Percentiles rank a stretch among this genome's conserved stretches.
Evolutionary conservation across 129 eudicot genomes (phyloP).

Genomic region (Tagetes erecta): DNA sequence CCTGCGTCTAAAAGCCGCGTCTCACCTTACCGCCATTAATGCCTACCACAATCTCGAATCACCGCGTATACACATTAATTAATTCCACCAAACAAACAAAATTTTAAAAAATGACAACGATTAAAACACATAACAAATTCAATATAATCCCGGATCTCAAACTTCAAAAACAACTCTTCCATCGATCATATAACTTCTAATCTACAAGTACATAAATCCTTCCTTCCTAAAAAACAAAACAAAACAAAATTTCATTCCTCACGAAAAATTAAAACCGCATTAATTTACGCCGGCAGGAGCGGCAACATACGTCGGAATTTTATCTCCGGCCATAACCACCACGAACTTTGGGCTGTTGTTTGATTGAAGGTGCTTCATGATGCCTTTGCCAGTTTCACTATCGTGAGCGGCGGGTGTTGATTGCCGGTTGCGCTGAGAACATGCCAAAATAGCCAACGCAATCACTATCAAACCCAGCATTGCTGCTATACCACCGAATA

Average conservation of each 20-base stretch:
- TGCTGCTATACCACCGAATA: constrained; percentile 43
- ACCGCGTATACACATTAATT: constrained; percentile 10
- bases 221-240: background rate
- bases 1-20: constrained; percentile 20
- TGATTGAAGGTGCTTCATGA: background rate
- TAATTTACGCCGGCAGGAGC: constrained; percentile 27
- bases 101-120: too few relatives aligned
- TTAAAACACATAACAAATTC: too few relatives aligned
- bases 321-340: constrained; percentile 65
- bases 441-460: constrained; percentile 49
- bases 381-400: background rate
- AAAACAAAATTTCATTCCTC: background rate
- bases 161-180: too few relatives aligned
- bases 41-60: constrained; percentile 14
- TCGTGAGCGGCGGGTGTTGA: background rate
- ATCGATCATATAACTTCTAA: too few relatives aligned
- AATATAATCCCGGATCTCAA: too few relatives aligned
- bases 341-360: constrained; percentile 30
- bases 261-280: constrained; percentile 2
- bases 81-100: background rate
- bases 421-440: constrained; percentile 32
- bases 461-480: constrained; percentile 42
- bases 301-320: constrained; percentile 46
- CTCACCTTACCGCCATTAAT: constrained; percentile 6
- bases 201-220: too few relatives aligned